Base-by-base conservation (phyloP, 176 grass and related monocot species). In the Ananas comosus region DNA sequence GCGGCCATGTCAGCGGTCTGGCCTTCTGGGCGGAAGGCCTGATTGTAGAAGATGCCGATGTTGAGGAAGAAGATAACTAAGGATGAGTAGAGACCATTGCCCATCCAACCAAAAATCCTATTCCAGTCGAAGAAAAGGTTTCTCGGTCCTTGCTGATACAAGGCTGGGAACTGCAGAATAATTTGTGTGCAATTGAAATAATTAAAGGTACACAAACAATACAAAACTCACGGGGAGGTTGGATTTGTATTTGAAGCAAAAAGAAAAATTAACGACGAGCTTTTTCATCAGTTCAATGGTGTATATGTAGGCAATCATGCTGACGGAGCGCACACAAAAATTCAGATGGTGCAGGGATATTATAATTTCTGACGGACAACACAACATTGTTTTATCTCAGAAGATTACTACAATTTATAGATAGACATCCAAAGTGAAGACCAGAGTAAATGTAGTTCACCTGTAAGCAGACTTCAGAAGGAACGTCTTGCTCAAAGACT, bases 81-180 rank as follows among this genome's bases (percentile, higher is more conserved):
- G 51, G 90, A 99, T 70, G 87, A 88, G 87, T 93, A 99, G 48
- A 99, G 84, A 17, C 94, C 94, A 80, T 99, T 93, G 24, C 66
- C 85, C 94, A 99, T 99, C 94, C 94, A 99, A 63, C 94, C 94
- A 7, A 93, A 80, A 73, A 99, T 93, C 23, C 90, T 83, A 61
- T 88, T 91, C 94, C 94, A 99, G 75, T 99, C 94, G 21, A 99
- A 99, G 85, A 93, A 99, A 66, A 99, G 87, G 53, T 99, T 99
- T 53, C 80, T 99, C 53, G 94, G 69, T 10, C 94, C 94, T 87
- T 99, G 94, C 82, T 99, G 94, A 80, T 99, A 99, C 63, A 99
- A 66, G 23, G 94, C 94, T 77, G 94, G 94, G 61, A 99, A 99
- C 94, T 99, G 82, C 70, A 77, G 65, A 85, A 61, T 42, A 65